These are phyloP conservation scores for Biscutella laevigata DNA, from an alignment of 441 rosid genomes.

Conservation along the genomic window DNA sequence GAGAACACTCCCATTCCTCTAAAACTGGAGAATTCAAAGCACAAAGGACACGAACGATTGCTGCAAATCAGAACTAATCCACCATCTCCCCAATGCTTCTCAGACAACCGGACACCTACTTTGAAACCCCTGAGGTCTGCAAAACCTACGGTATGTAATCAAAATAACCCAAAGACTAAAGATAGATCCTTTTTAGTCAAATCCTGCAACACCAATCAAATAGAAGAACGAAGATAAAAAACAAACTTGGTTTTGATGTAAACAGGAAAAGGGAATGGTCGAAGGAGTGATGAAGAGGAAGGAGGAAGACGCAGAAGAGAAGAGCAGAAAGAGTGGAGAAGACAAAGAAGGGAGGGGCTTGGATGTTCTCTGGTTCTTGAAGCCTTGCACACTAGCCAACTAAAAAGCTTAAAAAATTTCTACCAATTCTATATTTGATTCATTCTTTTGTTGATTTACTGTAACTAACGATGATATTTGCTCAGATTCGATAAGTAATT, in stretches of 20 bases:
- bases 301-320: constrained; percentile 30
- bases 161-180: too few relatives aligned
- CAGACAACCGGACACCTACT: constrained; percentile 39
- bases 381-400: constrained; percentile 70
- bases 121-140: constrained; percentile 36
- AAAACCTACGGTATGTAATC: constrained; percentile 44
- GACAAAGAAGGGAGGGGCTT: constrained; percentile 42
- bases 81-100: constrained; percentile 94
- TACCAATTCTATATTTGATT: too few relatives aligned
- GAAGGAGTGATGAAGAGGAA: constrained; percentile 36
- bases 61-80: constrained; percentile 67
- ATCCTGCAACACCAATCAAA: not conserved
- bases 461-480: constrained; percentile 31
- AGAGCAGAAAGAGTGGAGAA: constrained; percentile 27
- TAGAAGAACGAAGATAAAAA: too few relatives aligned
- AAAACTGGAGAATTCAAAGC: constrained; percentile 19
- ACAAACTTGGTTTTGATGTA: not conserved
- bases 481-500: too few relatives aligned
- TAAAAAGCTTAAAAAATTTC: constrained; percentile 2
- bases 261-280: too few relatives aligned
- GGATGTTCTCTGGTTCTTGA: constrained; percentile 80
- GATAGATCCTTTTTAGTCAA: not conserved
- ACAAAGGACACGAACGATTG: constrained; percentile 39
- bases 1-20: constrained; percentile 30
- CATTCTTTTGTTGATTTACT: constrained; percentile 13